These are phyloP conservation scores for Beauveria sp. DNA, from an alignment of 2,329 filamentous ascomycete genomes.

Conservation along the genomic window DNA sequence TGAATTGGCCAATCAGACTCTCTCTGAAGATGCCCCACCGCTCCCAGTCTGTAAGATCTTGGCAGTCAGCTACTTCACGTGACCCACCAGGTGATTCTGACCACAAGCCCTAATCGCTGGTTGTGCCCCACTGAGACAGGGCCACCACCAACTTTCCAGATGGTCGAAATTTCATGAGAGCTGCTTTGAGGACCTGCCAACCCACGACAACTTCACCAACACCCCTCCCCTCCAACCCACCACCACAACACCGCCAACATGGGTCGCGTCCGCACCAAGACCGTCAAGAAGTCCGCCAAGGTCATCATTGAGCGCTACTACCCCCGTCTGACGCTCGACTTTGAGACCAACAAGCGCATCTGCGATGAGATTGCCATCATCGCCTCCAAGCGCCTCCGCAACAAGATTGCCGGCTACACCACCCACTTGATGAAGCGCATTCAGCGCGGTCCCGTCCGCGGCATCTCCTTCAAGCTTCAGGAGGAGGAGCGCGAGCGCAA, in stretches of 20 bases:
- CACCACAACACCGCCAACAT: slow-evolving; percentile 51
- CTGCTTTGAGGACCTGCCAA: background rate
- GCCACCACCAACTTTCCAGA: slow-evolving; percentile 23
- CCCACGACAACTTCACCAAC: slow-evolving; percentile 18
- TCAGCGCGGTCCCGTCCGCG: slow-evolving; percentile 96
- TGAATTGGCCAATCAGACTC: background rate
- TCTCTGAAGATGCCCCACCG: background rate
- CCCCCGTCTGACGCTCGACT: slow-evolving; percentile 96
- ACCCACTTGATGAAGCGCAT: slow-evolving; percentile 99
- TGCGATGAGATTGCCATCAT: slow-evolving; percentile 99
- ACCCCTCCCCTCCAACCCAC: slow-evolving; percentile 21
- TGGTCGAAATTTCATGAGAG: slow-evolving; percentile 5
- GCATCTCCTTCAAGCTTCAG: slow-evolving; percentile 99
- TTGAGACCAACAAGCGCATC: slow-evolving; percentile 99
- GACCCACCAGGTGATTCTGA: slow-evolving; percentile 15
- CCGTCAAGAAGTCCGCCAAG: slow-evolving; percentile 79
- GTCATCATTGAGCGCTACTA: slow-evolving; percentile 99
- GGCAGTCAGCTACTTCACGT: slow-evolving; percentile 17
- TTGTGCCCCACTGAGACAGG: slow-evolving; percentile 15
- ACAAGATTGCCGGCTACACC: slow-evolving; percentile 99
- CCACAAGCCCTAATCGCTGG: slow-evolving; percentile 23
- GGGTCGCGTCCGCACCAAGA: slow-evolving; percentile 66
- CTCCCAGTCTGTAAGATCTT: background rate
- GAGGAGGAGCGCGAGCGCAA: slow-evolving; percentile 99
- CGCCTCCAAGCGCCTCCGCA: slow-evolving; percentile 95